Conservation (phyloP, 345 rosid genomes). For the Eucalyptus grandis region DNA sequence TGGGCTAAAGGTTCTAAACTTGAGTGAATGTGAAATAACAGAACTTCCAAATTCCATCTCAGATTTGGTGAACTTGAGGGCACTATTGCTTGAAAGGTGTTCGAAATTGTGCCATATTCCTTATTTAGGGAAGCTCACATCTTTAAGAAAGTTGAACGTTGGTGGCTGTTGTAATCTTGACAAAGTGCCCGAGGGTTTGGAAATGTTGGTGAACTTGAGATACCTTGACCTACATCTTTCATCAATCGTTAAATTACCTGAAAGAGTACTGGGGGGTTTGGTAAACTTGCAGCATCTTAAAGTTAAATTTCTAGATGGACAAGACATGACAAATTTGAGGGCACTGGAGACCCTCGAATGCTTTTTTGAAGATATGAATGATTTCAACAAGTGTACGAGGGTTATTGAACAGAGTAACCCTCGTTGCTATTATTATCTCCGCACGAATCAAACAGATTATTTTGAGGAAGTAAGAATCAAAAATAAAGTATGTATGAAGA, state of each 20-base stretch:
- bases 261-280: accelerated
- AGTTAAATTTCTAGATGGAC: accelerated
- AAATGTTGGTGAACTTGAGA: too few relatives aligned
- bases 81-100: accelerated
- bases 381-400: background rate
- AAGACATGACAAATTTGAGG: background rate
- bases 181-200: too few relatives aligned
- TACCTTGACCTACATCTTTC: too few relatives aligned
- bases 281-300: background rate
- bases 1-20: background rate
- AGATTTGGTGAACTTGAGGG: too few relatives aligned
- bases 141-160: too few relatives aligned
- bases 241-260: accelerated
- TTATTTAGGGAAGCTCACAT: too few relatives aligned
- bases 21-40: accelerated
- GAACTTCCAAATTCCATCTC: too few relatives aligned
- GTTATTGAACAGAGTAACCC: background rate
- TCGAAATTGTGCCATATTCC: accelerated
- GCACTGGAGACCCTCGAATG: accelerated
- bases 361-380: accelerated
- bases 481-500: too few relatives aligned
- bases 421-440: too few relatives aligned
- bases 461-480: accelerated
- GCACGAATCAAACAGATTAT: accelerated
- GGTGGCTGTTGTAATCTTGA: accelerated